Base-by-base conservation (phyloP, 441 rosid species). In the Populus tomentosa region DNA sequence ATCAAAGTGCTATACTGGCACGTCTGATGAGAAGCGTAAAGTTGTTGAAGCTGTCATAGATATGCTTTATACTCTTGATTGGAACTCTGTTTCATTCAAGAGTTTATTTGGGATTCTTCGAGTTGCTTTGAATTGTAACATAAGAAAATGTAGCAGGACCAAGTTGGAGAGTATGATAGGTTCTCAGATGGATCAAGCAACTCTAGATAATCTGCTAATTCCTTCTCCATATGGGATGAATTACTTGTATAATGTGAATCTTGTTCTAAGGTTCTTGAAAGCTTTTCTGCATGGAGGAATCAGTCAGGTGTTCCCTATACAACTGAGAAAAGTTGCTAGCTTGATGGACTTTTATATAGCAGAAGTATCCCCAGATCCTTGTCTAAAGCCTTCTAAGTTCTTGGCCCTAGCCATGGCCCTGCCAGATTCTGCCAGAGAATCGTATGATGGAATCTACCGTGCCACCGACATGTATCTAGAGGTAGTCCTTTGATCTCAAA, bases 351-450 rank as follows among this genome's bases (percentile, higher is more conserved):
- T 82, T 75, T 94, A 92, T 76, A 73, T 90, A 76, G 86, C 90
- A 53, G 97, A 94, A 84, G 97, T 94, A 79, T 94, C 98, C 53
- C 93, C 98, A 7, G 98, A 94, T 85, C 97, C 90, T 74, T 86
- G 80, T 73, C 75, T 94, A 75, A 92, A 85, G 83, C 78, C 89
- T 35, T 87, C 90, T 0, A 94, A 89, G 86, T 91, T 94, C 81
- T 72, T 90, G 21, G 87, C 92, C 69, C 82, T 94, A 14, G 83
- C 85, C 70, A 71, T 73, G 81, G 84, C 86, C 73, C 42, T 94
- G 72, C 98, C 98, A 0, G 94, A 91, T 81, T 83, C 84, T 67
- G 91, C 94, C 2, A 79, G 94, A 80, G 95, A 89, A 33, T 89
- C 88, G 1, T 85, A 82, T 4, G 89, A 92, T 50, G 86, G 84